phyloP scores from a whole-genome alignment of 2,329 filamentous ascomycete species.

The Pseudovirgaria hyperparasitica region DNA sequence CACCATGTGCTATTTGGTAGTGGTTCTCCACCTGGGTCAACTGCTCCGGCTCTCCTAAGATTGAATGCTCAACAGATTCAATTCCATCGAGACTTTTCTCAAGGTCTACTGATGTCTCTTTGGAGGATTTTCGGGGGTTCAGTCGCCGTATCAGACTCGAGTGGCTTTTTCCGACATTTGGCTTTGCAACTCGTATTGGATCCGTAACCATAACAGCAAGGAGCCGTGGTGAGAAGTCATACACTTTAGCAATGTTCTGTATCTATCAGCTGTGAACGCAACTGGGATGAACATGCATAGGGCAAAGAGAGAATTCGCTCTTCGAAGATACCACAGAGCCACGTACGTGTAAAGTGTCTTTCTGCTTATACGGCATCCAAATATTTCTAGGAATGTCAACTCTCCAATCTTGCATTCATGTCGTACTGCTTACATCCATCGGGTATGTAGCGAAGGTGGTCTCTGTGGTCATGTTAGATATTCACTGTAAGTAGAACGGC shows the following conservation, averaged over 20 bases:
- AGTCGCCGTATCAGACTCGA: not conserved
- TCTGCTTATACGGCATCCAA: slow-evolving; percentile 53
- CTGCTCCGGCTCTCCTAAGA: slow-evolving; percentile 22
- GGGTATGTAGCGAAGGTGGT: slow-evolving; percentile 39
- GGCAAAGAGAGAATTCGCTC: no score
- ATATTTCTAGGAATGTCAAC: no score
- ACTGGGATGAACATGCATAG: no score
- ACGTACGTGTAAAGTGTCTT: slow-evolving; percentile 36
- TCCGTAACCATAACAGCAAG: slow-evolving; percentile 50
- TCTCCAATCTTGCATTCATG: slow-evolving; percentile 24
- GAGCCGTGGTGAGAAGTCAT: slow-evolving; percentile 56
- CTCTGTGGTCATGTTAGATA: slow-evolving; percentile 26
- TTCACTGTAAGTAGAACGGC: no score
- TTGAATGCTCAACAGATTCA: no score
- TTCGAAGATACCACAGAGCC: no score
- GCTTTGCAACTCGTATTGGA: slow-evolving; percentile 25
- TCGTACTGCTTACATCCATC: slow-evolving; percentile 58
- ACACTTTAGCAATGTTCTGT: slow-evolving; percentile 44
- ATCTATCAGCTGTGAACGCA: no score
- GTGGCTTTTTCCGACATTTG: slow-evolving; percentile 3
- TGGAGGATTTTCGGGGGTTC: slow-evolving; percentile 8
- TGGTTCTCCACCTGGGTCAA: slow-evolving; percentile 32
- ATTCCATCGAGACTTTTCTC: slow-evolving; percentile 24
- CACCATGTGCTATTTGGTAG: slow-evolving; percentile 49
- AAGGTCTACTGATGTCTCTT: slow-evolving; percentile 12